Percentiles rank a stretch among this genome's conserved stretches.
Evolutionary conservation across 495 filamentous ascomycete genomes (phyloP).

Genomic region (Penicillium fimorum): DNA sequence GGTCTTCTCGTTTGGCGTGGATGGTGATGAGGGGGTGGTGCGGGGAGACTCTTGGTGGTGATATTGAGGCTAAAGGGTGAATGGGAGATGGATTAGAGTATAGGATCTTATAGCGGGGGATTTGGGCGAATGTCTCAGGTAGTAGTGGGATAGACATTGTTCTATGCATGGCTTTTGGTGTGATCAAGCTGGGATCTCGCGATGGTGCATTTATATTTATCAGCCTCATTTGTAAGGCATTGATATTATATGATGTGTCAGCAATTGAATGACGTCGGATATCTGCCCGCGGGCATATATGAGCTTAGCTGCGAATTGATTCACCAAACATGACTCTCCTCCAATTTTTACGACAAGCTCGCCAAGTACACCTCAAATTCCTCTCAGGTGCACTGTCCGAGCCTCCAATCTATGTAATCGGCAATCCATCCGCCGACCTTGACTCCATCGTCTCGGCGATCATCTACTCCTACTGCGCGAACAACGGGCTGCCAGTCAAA

Average conservation of each 20-base stretch:
- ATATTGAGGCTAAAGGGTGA: constrained; percentile 30
- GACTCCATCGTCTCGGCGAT: constrained; percentile 87
- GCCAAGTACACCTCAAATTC: constrained; percentile 36
- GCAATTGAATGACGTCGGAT: constrained; percentile 8
- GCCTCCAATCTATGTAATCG: constrained; percentile 45
- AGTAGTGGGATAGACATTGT: constrained; percentile 16
- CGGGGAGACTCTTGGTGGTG: constrained; percentile 8
- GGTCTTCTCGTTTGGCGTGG: constrained; percentile 43
- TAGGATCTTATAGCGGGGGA: constrained; percentile 34
- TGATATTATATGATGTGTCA: background rate
- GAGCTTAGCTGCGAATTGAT: background rate
- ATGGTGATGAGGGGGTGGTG: constrained; percentile 24
- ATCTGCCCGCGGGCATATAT: background rate
- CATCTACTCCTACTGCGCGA: constrained; percentile 78
- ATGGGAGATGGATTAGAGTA: constrained; percentile 37
- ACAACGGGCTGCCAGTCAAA: constrained; percentile 43
- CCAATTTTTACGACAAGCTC: constrained; percentile 40
- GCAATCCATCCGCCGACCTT: constrained; percentile 65
- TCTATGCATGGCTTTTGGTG: constrained; percentile 1
- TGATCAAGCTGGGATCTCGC: background rate
- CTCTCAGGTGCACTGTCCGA: constrained; percentile 29
- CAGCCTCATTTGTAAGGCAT: background rate
- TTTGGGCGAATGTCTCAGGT: constrained; percentile 29
- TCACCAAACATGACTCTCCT: constrained; percentile 29
- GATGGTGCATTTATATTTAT: background rate